phyloP scores from a whole-genome alignment of 352 stramenopile species.

The Phytophthora meadii region DNA sequence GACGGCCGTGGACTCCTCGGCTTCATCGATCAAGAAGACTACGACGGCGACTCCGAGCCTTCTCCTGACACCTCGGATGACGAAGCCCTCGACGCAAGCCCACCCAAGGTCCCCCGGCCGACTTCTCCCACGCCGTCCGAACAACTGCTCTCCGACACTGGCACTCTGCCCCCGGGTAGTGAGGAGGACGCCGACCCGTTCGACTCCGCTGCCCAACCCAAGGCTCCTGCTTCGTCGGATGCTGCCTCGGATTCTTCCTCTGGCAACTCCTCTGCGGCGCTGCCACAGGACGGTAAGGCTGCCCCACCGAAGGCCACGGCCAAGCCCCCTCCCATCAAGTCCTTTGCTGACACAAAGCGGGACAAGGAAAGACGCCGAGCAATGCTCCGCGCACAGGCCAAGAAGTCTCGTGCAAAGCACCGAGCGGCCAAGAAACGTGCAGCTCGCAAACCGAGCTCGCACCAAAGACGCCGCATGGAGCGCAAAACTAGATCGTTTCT shows the following conservation, averaged over 20 bases:
- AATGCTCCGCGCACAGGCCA: constrained; percentile 2
- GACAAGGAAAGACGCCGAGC: constrained; percentile 12
- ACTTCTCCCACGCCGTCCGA: neutral
- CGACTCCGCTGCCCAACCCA: neutral
- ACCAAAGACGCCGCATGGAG: constrained; percentile 9
- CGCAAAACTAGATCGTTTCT: constrained; percentile 13
- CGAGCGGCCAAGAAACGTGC: constrained; percentile 1
- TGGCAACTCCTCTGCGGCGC: neutral
- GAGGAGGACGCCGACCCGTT: too few relatives aligned
- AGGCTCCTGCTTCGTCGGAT: neutral
- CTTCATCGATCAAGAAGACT: constrained; percentile 16
- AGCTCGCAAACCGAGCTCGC: neutral
- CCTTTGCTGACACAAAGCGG: neutral
- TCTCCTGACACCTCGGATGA: neutral
- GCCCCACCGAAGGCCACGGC: neutral
- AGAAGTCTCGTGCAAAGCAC: neutral
- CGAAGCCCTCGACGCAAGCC: neutral
- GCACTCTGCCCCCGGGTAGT: neutral
- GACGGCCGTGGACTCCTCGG: constrained; percentile 10
- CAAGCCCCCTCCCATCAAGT: neutral
- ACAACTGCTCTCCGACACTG: neutral
- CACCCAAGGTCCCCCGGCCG: neutral
- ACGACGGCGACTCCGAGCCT: constrained; percentile 2
- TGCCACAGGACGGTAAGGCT: too few relatives aligned
- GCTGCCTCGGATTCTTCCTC: neutral